Evolutionary conservation across 2,329 filamentous ascomycete species (phyloP).

Genomic region (Davidsoniella neocaledoniae): DNA sequence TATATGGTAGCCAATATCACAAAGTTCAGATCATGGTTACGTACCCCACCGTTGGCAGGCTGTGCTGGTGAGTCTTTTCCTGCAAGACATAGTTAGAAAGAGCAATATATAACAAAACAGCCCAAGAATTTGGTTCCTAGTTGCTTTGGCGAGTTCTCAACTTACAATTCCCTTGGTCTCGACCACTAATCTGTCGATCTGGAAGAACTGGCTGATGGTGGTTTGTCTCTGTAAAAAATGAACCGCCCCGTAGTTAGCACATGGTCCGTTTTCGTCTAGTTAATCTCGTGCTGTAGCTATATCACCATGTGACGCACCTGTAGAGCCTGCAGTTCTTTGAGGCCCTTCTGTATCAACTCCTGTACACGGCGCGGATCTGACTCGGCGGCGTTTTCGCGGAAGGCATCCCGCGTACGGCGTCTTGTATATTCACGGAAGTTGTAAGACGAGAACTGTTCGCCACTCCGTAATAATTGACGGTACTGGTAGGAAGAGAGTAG

Average conservation of each 20-base stretch:
- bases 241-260: too few relatives aligned
- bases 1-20: not conserved
- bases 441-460: slow-evolving; percentile 77
- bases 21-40: not conserved
- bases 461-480: slow-evolving; percentile 75
- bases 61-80: slow-evolving; percentile 9
- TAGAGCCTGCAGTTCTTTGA: slow-evolving; percentile 73
- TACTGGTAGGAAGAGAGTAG: slow-evolving; percentile 39
- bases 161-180: slow-evolving; percentile 29
- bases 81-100: slow-evolving; percentile 3
- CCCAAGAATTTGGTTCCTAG: not conserved
- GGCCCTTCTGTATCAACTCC: slow-evolving; percentile 73
- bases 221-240: slow-evolving; percentile 62
- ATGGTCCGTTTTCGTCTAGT: too few relatives aligned
- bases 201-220: slow-evolving; percentile 84
- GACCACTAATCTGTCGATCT: slow-evolving; percentile 78
- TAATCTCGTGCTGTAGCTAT: too few relatives aligned
- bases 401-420: slow-evolving; percentile 78
- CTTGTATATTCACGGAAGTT: slow-evolving; percentile 97
- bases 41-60: slow-evolving; percentile 3
- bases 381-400: slow-evolving; percentile 61
- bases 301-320: slow-evolving; percentile 44
- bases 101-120: not conserved
- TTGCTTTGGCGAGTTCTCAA: not conserved
- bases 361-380: slow-evolving; percentile 63